Base-by-base conservation (phyloP, 2,329 filamentous ascomycete genomes). In the Botrytis pseudocinerea region DNA sequence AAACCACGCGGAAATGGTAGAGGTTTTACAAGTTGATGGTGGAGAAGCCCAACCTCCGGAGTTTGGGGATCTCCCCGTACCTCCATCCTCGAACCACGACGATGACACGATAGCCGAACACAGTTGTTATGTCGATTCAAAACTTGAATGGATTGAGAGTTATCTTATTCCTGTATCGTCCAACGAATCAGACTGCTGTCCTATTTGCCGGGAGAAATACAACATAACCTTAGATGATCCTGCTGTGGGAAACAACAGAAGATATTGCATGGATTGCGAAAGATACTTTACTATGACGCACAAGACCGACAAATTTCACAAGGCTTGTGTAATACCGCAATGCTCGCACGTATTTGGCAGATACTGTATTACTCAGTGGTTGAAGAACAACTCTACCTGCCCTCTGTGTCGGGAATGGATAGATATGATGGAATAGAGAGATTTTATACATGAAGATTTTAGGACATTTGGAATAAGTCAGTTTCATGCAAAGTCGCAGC, bases 361-460 rank as follows among this genome's bases (percentile, higher is more conserved):
- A 68, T 20, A 48, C 48, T 68, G 48, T 42, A 68, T 68, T 18
- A 57, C 38, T 32, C n/a, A 32, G 10, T 68, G 65, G 48, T 42
- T 68, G 18, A 57, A 16, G n/a, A 4, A 42, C 14, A 16, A 42
- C 1, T 8, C 40, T 32, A 68, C 65, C 16, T 68, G 48, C 12
- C 48, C 48, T 5, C 22, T 57, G 10, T 68, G 38, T 25, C 48
- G 65, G 25, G 20, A 20, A 16, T 5, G 1, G 38, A 18, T 57
- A 7, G 1, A 12, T 6, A 3, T 57, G 1, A 38, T 38, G 7
- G 1, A 20, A 32, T 57, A 42, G 10, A 42, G 9, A 22, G 42
- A 8, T 57, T 42, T 14, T 22, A 0, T 20, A 10, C 12, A 18
- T n/a, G n/a, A 40, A 22, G 38, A 10, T 6, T 48, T 51, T n/a